phyloP scores from a whole-genome alignment of 139 green algal species.

The Closterium sp. region DNA sequence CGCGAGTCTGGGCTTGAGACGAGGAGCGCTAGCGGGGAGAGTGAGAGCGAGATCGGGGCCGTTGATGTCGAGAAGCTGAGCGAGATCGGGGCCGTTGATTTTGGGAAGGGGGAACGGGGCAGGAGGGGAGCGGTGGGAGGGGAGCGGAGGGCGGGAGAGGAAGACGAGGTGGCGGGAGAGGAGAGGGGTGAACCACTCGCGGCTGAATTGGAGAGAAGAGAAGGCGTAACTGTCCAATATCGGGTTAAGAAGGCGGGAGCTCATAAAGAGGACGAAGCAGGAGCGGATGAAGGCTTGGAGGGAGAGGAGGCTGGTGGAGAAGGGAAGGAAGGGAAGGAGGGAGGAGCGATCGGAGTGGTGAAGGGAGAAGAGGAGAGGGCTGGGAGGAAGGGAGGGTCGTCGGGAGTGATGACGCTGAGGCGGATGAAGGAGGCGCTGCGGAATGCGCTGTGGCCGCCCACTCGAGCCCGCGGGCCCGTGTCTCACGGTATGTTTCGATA shows the following conservation, averaged over 20 bases:
- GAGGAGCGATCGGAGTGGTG: background rate
- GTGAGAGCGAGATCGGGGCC: background rate
- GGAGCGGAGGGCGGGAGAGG: background rate
- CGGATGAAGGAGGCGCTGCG: background rate
- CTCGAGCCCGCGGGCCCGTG: too few species aligned
- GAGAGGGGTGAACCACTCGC: background rate
- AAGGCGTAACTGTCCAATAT: too few species aligned
- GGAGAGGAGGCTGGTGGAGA: background rate
- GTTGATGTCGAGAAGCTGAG: background rate
- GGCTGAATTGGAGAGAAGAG: background rate
- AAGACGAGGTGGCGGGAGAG: background rate
- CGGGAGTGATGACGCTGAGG: background rate
- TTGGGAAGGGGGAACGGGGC: background rate
- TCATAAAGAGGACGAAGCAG: background rate
- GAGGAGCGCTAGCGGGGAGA: background rate
- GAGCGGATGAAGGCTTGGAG: background rate
- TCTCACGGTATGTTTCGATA: too few species aligned
- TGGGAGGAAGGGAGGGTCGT: background rate
- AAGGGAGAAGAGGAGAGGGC: background rate
- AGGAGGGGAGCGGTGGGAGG: background rate
- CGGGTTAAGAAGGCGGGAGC: too few species aligned
- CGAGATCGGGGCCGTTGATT: background rate
- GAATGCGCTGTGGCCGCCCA: background rate
- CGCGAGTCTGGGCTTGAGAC: background rate
- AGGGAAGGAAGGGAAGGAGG: background rate